Evolutionary conservation across 2,329 filamentous ascomycete genomes (phyloP), one percentile per base, ranked within the genome.

Genomic region (Curvularia lunata): DNA sequence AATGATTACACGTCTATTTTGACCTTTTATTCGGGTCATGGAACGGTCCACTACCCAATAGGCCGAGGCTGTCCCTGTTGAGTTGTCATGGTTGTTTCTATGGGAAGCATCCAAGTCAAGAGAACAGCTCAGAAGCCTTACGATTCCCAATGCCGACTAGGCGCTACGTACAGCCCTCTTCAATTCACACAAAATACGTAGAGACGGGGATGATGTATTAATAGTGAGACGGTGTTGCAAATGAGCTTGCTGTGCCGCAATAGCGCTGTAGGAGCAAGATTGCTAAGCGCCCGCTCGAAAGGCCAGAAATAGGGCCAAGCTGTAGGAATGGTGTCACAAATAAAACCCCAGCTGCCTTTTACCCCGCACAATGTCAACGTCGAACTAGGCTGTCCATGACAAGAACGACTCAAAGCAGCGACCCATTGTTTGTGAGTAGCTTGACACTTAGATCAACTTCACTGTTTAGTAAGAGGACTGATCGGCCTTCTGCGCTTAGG

Each of bases 331-430:
- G 13, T 25, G 12, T 13, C 38, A 41, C 19, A 21, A 19, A 23
- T 1, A 37, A 23, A 37, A 6, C 9, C 28, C n/a, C 27, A 10
- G 27, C n/a, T 19, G 2, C 12, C 19, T 8, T 23, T 37, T 48
- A 48, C 46, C 46, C 46, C 46, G 21, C 46, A 48, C 30, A 25
- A 19, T 25, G 12, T 32, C 30, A 23, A 25, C 46, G 8, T 25
- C 52, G 21, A 52, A 49, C 37, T 46, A 37, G 23, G 25, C 19
- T 25, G 41, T 48, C 41, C 48, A 49, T 52, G 16, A 45, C 42
- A 9, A 52, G 48, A 30, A 40, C 19, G 21, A 23, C 12, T 32
- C 38, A 4, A 18, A 51, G 1, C n/a, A 27, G 30, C 13, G n/a
- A 9, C 3, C 16, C 18, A 34, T 10, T 16, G 23, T 16, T 16